Conservation (phyloP, 2,329 filamentous ascomycete genomes). For the Clonostachys rhizophaga region DNA sequence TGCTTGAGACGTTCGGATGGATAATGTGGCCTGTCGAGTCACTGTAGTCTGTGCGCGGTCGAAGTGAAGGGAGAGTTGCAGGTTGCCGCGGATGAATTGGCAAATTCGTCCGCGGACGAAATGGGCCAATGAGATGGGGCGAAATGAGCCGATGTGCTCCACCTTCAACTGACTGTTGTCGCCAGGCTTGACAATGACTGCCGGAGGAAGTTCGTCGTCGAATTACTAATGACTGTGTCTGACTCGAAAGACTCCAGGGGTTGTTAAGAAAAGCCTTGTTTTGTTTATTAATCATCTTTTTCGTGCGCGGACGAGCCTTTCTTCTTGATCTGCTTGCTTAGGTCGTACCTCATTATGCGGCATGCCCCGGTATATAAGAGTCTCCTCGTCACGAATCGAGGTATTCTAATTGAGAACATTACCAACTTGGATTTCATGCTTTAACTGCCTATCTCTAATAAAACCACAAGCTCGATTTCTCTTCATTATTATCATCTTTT, state of each 20-base stretch:
- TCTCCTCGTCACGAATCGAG: background rate
- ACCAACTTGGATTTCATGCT: background rate
- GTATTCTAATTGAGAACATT: background rate
- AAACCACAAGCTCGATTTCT: background rate
- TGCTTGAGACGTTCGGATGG: background rate
- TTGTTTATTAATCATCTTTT: background rate
- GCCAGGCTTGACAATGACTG: background rate
- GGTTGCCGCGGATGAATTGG: conserved; percentile 1
- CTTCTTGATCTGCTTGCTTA: background rate
- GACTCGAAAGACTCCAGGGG: background rate
- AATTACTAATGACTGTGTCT: conserved; percentile 1
- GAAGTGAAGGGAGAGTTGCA: conserved; percentile 1
- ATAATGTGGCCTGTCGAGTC: background rate
- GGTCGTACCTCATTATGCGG: background rate
- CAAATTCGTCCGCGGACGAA: conserved; percentile 10
- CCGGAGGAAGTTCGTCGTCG: background rate
- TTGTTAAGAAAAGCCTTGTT: background rate
- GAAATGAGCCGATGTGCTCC: background rate
- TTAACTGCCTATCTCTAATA: background rate
- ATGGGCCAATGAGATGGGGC: background rate
- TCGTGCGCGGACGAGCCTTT: conserved; percentile 1
- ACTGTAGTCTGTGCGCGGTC: background rate
- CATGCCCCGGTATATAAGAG: background rate
- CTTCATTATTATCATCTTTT: background rate
- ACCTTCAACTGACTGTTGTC: background rate